Evolutionary conservation across 257 asterid genomes (phyloP), one percentile per base, ranked within the genome.

Genomic region (Ilex aquifolium): DNA sequence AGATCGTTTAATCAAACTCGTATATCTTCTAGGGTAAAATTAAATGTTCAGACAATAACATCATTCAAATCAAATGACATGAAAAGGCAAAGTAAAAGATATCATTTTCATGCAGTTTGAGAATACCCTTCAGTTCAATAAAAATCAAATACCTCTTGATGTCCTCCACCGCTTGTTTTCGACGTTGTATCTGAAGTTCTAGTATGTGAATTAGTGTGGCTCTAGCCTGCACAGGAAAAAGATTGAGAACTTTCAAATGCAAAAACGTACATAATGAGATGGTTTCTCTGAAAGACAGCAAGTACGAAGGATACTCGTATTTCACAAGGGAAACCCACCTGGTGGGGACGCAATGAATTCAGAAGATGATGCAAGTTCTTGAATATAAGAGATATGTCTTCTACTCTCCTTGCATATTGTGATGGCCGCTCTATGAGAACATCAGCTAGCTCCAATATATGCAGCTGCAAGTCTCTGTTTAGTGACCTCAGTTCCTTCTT

Each of bases 91-190:
- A 59, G 58, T 36, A 66, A 44, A 32, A 63, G n/a, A 32, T 56
- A 44, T 56, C 10, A 60, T 58, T 66, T 40, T 51, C 64, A 65
- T 46, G 64, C 13, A 51, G 13, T 58, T 59, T 13, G 12, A 64
- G 58, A 60, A 61, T 59, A 55, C 59, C 7, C 11, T 40, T 10
- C 27, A 17, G 14, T 44, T 31, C 5, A 51, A 21, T 69, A 59
- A 61, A 67, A 56, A 59, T 12, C 62, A 21, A 21, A 60, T 65
- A 92, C 99, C 93, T 86, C 82, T 75, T 93, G 59, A 93, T 93
- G 79, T 93, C 99, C 77, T 93, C 99, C 61, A 93, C 93, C 8
- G 99, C 99, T 82, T 84, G 97, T 73, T 78, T 87, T 39, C 97
- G 94, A 50, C 90, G 73, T 60, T 85, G 90, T 82, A 93, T 93